Percentiles rank a stretch among this genome's conserved stretches.
These are phyloP conservation scores for Aspergillus floridensis DNA, from an alignment of 2,329 filamentous ascomycete species.

Conservation along the genomic window DNA sequence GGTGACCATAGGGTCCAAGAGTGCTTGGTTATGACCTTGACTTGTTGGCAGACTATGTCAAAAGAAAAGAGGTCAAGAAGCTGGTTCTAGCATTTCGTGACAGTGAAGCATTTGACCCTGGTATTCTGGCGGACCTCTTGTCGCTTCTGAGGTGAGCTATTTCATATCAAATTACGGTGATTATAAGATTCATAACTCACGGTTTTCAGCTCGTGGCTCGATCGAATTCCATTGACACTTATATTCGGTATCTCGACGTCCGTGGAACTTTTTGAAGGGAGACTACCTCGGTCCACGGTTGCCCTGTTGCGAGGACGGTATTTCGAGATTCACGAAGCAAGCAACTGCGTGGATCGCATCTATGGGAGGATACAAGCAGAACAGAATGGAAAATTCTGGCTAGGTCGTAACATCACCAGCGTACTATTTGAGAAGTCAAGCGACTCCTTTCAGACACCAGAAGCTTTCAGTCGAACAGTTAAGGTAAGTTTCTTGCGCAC, in stretches of 20 bases:
- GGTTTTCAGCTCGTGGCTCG: slow-evolving; percentile 54
- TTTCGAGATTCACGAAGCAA: slow-evolving; percentile 53
- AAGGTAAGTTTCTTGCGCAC: slow-evolving; percentile 38
- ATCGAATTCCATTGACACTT: slow-evolving; percentile 60
- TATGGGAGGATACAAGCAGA: slow-evolving; percentile 40
- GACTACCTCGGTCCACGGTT: slow-evolving; percentile 54
- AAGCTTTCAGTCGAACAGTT: slow-evolving; percentile 53
- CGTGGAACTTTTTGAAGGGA: slow-evolving; percentile 59
- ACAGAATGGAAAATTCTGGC: slow-evolving; percentile 43
- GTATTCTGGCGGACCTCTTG: slow-evolving; percentile 45
- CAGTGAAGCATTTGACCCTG: slow-evolving; percentile 48
- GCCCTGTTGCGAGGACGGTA: slow-evolving; percentile 53
- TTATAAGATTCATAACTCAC: slow-evolving; percentile 21
- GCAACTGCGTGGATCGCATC: slow-evolving; percentile 46
- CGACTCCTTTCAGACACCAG: slow-evolving; percentile 60
- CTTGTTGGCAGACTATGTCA: slow-evolving; percentile 43
- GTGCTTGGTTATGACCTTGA: slow-evolving; percentile 48
- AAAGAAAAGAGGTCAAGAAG: slow-evolving; percentile 36
- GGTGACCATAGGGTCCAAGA: slow-evolving; percentile 35
- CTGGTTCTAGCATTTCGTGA: slow-evolving; percentile 46
- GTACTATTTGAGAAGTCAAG: slow-evolving; percentile 55
- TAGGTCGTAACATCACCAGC: slow-evolving; percentile 54
- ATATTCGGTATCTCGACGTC: slow-evolving; percentile 63
- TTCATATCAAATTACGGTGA: not conserved
- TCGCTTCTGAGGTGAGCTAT: slow-evolving; percentile 46